Evolutionary conservation across 2,329 filamentous ascomycete species (phyloP), one percentile per base, ranked within the genome.

Genomic region (Fusarium musae): DNA sequence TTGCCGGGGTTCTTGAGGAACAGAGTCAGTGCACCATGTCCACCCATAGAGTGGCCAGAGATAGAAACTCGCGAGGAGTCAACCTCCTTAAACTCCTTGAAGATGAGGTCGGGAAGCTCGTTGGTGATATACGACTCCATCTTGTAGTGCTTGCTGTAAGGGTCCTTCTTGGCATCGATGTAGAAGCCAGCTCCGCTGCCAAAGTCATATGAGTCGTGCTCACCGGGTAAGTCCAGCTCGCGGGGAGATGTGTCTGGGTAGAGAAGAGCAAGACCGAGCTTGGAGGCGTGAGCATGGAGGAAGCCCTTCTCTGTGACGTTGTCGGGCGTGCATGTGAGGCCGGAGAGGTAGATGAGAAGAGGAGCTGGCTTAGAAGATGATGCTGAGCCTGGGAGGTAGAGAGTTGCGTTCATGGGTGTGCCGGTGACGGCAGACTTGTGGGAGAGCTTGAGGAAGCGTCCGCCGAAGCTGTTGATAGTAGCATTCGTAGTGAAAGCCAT

Each of bases 181-280:
- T 99, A 99, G 88, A 99, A 99, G 61, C 94, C 94, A 2, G 96
- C 96, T 9, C 93, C 96, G 71, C 90, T 90, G 78, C 96, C 96
- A 81, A 99, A 98, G 84, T 99, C 96, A 83, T 92, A 99, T 54
- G 88, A 82, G 74, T 97, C 96, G 79, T 97, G 91, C 86, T 98
- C 95, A 78, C 94, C 95, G 37, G 92, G 85, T 69, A 97, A 91
- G 76, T 91, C 86, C 53, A 96, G 88, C 4, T 96, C 96, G 63
- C 96, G 91, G 64, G 96, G 96, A 64, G 93, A 97, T 28, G 96
- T 99, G 85, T 99, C 96, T 3, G 96, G 96, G 85, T 95, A 98
- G 60, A 98, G 89, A 64, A 99, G 85, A n/a, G 96, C 96, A 81
- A 99, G 93, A 79, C 93, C 93, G 81, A 91, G 92, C 78, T 91